Evolutionary conservation across 768 basidiomycete species (phyloP), one percentile per base, ranked within the genome.

Genomic region (Asterophora parasitica): DNA sequence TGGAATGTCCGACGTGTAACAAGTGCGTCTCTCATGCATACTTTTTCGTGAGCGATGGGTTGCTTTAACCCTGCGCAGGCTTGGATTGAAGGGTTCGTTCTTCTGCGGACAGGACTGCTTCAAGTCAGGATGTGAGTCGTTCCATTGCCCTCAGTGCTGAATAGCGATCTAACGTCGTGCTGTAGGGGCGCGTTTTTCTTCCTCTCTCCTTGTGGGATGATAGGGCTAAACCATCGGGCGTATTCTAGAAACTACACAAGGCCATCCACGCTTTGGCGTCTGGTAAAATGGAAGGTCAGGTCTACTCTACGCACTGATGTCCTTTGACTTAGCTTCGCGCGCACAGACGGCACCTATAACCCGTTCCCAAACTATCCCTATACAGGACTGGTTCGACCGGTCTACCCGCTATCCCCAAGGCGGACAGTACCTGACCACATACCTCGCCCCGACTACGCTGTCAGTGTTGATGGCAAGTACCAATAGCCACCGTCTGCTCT

Each of bases 31-130:
- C 54, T 46, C 38, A 40, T 41, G 36, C 27, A 23, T 20, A 16
- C 11, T 40, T n/a, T 46, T 32, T n/a, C n/a, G n/a, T n/a, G n/a
- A n/a, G 11, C 30, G 42, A 38, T 35, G 35, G 39, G 50, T 39
- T n/a, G n/a, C 46, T 57, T 53, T 45, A 42, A 59, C 49, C 36
- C 38, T 19, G 49, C 51, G 31, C 55, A 92, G 89, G 63, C 73
- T 92, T 28, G 88, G 86, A 43, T 85, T 92, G 53, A 76, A 75
- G 40, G 88, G 89, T 23, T 92, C 89, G 27, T 88, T 86, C 63
- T 98, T 94, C 70, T 97, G 95, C 55, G 82, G 84, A 19, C 95
- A 98, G 66, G 91, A 89, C 42, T 98, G 95, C 69, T 97, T 97
- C 80, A 97, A 96, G 68, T 78, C 83, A 39, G 85, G 80, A 65